Evolutionary conservation across 345 rosid species (phyloP), one percentile per base, ranked within the genome.

Genomic region (Acer campestre): DNA sequence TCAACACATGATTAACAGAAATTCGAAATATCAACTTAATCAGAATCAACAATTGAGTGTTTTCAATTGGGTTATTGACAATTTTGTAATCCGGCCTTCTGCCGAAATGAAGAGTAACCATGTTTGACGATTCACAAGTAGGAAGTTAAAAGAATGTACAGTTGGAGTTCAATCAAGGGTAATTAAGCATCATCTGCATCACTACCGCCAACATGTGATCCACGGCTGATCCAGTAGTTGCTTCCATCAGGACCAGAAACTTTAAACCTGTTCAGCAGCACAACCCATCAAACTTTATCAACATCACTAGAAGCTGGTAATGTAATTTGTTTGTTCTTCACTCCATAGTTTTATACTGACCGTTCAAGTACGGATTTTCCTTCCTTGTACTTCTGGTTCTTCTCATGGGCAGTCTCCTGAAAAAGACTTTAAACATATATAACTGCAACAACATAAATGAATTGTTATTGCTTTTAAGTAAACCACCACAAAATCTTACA

Each of bases 381-480:
- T 90, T 94, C 99, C 88, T 96, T 96, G 92, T 96, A 96, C 83
- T 96, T 96, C 83, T 94, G 99, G 87, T 20, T 74, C 89, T 87
- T 90, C 53, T 96, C 98, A 65, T 88, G 91, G 67, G 98, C 99
- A 82, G 85, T 84, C 86, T 91, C 98, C 99, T 96, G 91, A 70
- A 84, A 89, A 65, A 87, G 82, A 75, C 68, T 70, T 68, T 65
- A 76, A 71, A 3, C 65, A 68, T 84, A 79, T 84, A 69, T 65
- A 69, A 81, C 40, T 44, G 65, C 71, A 64, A 81, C 63, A 73
- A 67, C 42, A 74, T 35, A 56, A 35, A 62, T 31, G 70, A 73
- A 61, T 73, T 42, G 77, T 1, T 63, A 68, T 55, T 77, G 48
- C 66, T 27, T 70, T 8, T 61, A 48, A 59, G 46, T n/a, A 53